These are phyloP conservation scores for Epicoccum nigrum DNA, from an alignment of 2,329 filamentous ascomycete genomes.

Conservation along the genomic window DNA sequence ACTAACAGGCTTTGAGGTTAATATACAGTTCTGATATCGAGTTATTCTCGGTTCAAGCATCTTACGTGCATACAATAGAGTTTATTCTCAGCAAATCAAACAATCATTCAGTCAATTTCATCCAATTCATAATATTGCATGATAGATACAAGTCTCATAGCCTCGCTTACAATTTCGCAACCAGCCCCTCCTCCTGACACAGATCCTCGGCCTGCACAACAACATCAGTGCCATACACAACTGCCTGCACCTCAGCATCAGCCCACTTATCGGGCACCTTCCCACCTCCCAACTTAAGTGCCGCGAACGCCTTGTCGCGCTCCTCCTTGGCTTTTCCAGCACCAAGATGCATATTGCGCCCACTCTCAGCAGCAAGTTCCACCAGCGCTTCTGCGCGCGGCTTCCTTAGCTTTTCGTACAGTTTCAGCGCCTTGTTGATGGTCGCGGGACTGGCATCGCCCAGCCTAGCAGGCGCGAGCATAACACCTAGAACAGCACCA, in stretches of 20 bases:
- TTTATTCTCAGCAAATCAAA: too few species aligned
- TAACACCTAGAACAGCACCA: slow-evolving; percentile 61
- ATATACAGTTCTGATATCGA: neutral
- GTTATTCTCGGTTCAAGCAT: too few species aligned
- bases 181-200: slow-evolving; percentile 46
- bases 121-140: too few species aligned
- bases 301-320: slow-evolving; percentile 61
- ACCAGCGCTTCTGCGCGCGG: slow-evolving; percentile 63
- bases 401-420: slow-evolving; percentile 64
- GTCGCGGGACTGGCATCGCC: slow-evolving; percentile 49
- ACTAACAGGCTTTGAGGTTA: slow-evolving; percentile 6
- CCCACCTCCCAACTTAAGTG: slow-evolving; percentile 51
- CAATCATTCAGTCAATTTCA: too few species aligned
- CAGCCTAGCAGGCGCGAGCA: slow-evolving; percentile 57
- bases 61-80: too few species aligned
- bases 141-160: neutral
- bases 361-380: slow-evolving; percentile 61
- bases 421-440: slow-evolving; percentile 59
- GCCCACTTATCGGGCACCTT: slow-evolving; percentile 60
- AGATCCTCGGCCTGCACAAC: slow-evolving; percentile 52
- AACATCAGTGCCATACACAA: slow-evolving; percentile 56
- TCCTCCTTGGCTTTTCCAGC: slow-evolving; percentile 65
- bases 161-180: slow-evolving; percentile 5
- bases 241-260: slow-evolving; percentile 57
- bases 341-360: slow-evolving; percentile 62